These are phyloP conservation scores for Colletotrichum caudatum DNA, from an alignment of 2,329 filamentous ascomycete genomes.

Conservation along the genomic window DNA sequence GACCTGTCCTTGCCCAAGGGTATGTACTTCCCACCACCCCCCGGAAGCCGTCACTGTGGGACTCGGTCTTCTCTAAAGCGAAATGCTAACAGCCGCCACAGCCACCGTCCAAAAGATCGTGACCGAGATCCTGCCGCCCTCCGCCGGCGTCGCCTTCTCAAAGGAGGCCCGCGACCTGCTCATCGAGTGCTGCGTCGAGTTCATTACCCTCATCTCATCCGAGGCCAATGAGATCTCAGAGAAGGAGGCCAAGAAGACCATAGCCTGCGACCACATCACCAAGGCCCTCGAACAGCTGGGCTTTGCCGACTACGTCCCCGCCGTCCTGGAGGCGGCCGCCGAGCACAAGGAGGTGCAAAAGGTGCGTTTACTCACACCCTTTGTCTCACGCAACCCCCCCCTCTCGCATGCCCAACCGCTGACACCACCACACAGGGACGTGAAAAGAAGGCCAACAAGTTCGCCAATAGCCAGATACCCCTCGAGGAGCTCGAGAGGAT, in stretches of 20 bases:
- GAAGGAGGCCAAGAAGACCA: constrained; percentile 99
- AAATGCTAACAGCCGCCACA: constrained; percentile 46
- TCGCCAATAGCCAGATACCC: constrained; percentile 92
- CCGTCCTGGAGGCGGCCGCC: constrained; percentile 86
- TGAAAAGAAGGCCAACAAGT: constrained; percentile 97
- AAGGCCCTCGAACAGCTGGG: constrained; percentile 93
- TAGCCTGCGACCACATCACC: constrained; percentile 97
- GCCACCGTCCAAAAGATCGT: constrained; percentile 88
- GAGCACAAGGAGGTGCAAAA: constrained; percentile 95
- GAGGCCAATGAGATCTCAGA: constrained; percentile 99
- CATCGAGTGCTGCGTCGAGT: constrained; percentile 99
- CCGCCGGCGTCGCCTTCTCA: constrained; percentile 83
- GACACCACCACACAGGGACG: constrained; percentile 71
- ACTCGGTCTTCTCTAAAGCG: not conserved
- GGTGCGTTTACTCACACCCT: constrained; percentile 62
- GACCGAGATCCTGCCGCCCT: constrained; percentile 86
- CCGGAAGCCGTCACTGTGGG: not conserved
- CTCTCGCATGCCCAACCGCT: not conserved
- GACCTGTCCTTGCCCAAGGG: constrained; percentile 75
- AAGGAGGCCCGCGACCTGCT: constrained; percentile 95
- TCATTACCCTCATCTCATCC: constrained; percentile 97
- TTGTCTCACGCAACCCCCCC: not conserved
- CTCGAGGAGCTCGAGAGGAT: constrained; percentile 90
- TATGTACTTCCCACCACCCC: constrained; percentile 50
- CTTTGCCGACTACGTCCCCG: constrained; percentile 90